Conservation (phyloP, 2,329 filamentous ascomycete species). For the Monilinia fructicola region DNA sequence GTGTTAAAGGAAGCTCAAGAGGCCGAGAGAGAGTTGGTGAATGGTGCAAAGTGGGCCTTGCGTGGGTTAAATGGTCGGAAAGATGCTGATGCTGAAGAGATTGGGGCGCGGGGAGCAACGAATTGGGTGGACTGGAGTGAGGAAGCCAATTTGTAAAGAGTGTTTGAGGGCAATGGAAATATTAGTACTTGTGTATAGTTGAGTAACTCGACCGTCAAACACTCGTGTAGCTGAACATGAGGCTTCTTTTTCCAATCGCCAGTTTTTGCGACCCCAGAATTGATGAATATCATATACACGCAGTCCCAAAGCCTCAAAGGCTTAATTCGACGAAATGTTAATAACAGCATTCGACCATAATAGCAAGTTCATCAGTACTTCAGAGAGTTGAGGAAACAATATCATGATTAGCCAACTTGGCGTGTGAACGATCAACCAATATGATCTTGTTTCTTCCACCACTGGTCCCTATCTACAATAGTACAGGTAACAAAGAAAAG, state of each 20-base stretch:
- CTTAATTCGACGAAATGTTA: not conserved
- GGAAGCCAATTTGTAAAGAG: not conserved
- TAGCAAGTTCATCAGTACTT: not conserved
- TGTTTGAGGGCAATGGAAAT: not conserved
- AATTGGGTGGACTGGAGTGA: slow-evolving; percentile 17
- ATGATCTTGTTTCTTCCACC: slow-evolving; percentile 30
- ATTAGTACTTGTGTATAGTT: not conserved
- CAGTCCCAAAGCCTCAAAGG: not conserved
- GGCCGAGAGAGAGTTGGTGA: slow-evolving; percentile 47
- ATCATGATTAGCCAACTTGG: slow-evolving; percentile 21
- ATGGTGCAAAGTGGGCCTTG: slow-evolving; percentile 46
- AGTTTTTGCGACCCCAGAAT: not conserved
- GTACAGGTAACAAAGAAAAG: slow-evolving; percentile 61
- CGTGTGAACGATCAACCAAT: slow-evolving; percentile 24
- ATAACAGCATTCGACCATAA: slow-evolving; percentile 8
- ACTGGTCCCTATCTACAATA: slow-evolving; percentile 60
- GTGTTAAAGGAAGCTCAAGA: slow-evolving; percentile 44
- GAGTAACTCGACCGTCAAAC: not conserved
- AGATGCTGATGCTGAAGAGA: not conserved
- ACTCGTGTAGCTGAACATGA: not conserved
- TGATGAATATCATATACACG: not conserved
- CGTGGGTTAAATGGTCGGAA: not conserved
- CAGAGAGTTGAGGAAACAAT: slow-evolving; percentile 1
- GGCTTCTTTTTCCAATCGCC: not conserved
- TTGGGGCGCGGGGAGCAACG: not conserved